Base-by-base conservation (phyloP, 108 stramenopile species). In the Pseudonitzschia multistriata region DNA sequence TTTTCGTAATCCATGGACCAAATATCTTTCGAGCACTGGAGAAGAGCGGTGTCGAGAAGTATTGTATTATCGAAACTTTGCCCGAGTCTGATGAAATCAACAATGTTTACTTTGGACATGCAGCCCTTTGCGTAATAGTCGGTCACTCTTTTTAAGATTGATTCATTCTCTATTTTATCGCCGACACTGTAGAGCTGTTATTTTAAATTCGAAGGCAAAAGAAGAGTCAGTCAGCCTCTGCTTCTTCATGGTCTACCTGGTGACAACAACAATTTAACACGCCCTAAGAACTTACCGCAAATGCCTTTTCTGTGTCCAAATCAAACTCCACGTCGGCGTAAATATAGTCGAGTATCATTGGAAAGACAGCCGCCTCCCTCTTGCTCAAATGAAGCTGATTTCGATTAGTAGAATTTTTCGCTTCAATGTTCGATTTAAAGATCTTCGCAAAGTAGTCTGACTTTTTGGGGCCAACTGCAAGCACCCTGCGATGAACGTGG, bases 361-460 rank as follows among this genome's bases (percentile, higher is more conserved):
- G 55, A 42, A 70, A 70, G 8, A 70, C 36, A 28, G 22, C 69
- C 24, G 56, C 69, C 29, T 60, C n/a, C 6, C 19, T 31, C 55
- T 24, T 59, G 33, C 28, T 53, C 35, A 70, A 27, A 24, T 24
- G 34, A 7, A 70, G 36, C 24, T 40, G 49, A 36, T 37, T 59
- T 39, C 53, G 50, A 19, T 56, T 57, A 14, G 57, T 10, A 2
- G 69, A 68, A n/a, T n/a, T n/a, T n/a, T n/a, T n/a, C n/a, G n/a
- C n/a, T n/a, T n/a, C 42, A 42, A 7, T 14, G 21, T 49, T 49
- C 8, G 0, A 67, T 24, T 52, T 52, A 52, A 34, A 33, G 21
- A 67, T 31, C 21, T 62, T 40, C n/a, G 83, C 71, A 72, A 86
- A 86, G 68, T 77, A 86, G 14, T 76, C 78, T 25, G 71, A 71